A percentile compares a stretch with the other conserved stretches of the same genome.
These are phyloP conservation scores for Phytophthora multivora DNA, from an alignment of 352 stramenopile species.

Conservation along the genomic window DNA sequence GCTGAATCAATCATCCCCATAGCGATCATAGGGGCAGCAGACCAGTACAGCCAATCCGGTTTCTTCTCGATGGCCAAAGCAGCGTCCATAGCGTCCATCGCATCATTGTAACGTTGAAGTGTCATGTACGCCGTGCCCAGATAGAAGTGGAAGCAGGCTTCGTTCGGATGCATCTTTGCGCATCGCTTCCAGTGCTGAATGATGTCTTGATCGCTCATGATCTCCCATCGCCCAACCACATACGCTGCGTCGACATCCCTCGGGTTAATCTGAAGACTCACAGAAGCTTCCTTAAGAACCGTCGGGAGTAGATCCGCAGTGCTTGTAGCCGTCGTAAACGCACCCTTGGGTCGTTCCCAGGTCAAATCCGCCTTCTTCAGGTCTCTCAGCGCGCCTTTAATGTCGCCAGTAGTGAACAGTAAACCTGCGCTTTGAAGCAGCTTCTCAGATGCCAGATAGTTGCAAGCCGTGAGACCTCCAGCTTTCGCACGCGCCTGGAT, in stretches of 20 bases:
- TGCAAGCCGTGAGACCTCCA: slow-evolving; percentile 31
- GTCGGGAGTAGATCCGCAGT: slow-evolving; percentile 15
- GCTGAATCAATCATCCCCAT: slow-evolving; percentile 29
- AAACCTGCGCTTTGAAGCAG: slow-evolving; percentile 13
- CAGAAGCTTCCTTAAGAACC: slow-evolving; percentile 26
- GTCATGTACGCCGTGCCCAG: slow-evolving; percentile 33
- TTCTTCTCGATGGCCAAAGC: slow-evolving; percentile 35
- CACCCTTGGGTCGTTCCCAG: slow-evolving; percentile 29
- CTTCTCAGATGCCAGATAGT: slow-evolving; percentile 31
- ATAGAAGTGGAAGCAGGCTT: slow-evolving; percentile 40
- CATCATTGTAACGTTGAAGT: slow-evolving; percentile 24
- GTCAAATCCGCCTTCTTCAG: slow-evolving; percentile 33
- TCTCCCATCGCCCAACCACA: slow-evolving; percentile 37
- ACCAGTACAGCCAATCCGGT: slow-evolving; percentile 36
- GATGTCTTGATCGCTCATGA: slow-evolving; percentile 25
- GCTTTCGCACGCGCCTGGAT: slow-evolving; percentile 26
- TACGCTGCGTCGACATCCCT: slow-evolving; percentile 37
- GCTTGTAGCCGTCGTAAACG: slow-evolving; percentile 5
- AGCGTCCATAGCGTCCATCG: slow-evolving; percentile 28
- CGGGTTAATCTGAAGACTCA: slow-evolving; percentile 29
- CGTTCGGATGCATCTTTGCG: slow-evolving; percentile 32
- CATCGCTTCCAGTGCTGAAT: slow-evolving; percentile 40
- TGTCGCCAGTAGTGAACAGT: slow-evolving; percentile 23
- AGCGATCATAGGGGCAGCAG: slow-evolving; percentile 29
- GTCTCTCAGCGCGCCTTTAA: slow-evolving; percentile 23